Conservation (phyloP, 495 filamentous ascomycete genomes). For the Margaritispora aquatica region DNA sequence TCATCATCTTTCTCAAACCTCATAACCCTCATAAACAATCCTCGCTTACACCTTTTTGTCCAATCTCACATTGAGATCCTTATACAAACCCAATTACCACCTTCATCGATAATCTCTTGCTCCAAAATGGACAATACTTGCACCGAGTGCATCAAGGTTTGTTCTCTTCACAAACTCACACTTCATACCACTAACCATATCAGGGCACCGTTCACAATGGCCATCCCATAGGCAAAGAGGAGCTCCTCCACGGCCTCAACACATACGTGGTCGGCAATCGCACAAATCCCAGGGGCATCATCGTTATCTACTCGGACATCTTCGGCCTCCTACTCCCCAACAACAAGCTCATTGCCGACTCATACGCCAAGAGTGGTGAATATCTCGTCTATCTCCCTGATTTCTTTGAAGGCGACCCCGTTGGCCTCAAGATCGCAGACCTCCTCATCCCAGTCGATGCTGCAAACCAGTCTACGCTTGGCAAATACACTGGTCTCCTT, state of each 20-base stretch:
- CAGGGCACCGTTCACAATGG: neutral
- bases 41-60: too few species aligned
- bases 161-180: neutral
- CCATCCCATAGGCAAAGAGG: conserved; percentile 19
- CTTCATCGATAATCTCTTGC: neutral
- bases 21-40: too few species aligned
- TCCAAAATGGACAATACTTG: neutral
- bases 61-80: too few species aligned
- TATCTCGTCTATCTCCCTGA: conserved; percentile 50
- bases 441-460: neutral
- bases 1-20: too few species aligned
- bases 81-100: neutral
- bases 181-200: neutral
- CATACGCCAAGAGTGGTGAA: conserved; percentile 41
- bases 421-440: neutral
- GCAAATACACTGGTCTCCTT: neutral
- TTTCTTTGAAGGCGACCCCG: conserved; percentile 46
- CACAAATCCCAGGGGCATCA: conserved; percentile 38
- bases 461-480: neutral
- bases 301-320: conserved; percentile 50
- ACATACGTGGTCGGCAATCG: conserved; percentile 37
- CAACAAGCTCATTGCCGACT: conserved; percentile 45
- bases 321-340: conserved; percentile 55
- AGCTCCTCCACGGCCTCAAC: conserved; percentile 37
- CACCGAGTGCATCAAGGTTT: neutral